Conservation (phyloP, 495 filamentous ascomycete genomes). For the Penicillium daleae region DNA sequence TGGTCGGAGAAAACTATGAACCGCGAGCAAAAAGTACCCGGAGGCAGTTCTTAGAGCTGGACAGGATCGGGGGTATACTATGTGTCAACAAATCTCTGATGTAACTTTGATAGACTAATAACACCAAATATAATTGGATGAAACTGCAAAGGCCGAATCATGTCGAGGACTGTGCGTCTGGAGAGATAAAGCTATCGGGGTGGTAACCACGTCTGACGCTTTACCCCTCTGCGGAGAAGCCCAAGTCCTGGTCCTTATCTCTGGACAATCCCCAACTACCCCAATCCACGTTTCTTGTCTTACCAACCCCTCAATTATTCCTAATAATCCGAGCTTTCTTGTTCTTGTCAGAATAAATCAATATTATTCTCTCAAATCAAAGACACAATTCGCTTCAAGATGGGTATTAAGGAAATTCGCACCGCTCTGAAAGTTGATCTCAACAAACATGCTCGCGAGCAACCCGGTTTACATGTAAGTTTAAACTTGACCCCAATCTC, state of each 20-base stretch:
- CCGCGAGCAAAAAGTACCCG: neutral
- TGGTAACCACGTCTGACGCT: neutral
- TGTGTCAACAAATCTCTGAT: slow-evolving; percentile 7
- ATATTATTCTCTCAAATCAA: neutral
- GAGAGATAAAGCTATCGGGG: slow-evolving; percentile 14
- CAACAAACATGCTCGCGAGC: slow-evolving; percentile 75
- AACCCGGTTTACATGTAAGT: slow-evolving; percentile 75
- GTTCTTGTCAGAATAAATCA: neutral
- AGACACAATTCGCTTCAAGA: slow-evolving; percentile 18
- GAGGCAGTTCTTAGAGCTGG: neutral
- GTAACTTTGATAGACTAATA: neutral
- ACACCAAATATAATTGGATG: neutral
- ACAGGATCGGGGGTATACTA: neutral
- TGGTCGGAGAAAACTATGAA: neutral
- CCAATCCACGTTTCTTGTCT: neutral
- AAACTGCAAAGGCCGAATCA: neutral
- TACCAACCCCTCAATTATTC: neutral
- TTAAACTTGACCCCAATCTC: neutral
- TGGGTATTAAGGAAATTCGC: slow-evolving; percentile 67
- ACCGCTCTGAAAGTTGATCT: slow-evolving; percentile 77
- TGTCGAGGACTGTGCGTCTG: slow-evolving; percentile 8
- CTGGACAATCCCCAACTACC: neutral
- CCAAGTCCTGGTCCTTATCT: slow-evolving; percentile 10
- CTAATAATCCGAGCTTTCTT: neutral
- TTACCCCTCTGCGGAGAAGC: slow-evolving; percentile 19